A percentile compares a stretch with the other conserved stretches of the same genome.
Evolutionary conservation across 805 yeast species (phyloP).

Genomic region (Candida montana): DNA sequence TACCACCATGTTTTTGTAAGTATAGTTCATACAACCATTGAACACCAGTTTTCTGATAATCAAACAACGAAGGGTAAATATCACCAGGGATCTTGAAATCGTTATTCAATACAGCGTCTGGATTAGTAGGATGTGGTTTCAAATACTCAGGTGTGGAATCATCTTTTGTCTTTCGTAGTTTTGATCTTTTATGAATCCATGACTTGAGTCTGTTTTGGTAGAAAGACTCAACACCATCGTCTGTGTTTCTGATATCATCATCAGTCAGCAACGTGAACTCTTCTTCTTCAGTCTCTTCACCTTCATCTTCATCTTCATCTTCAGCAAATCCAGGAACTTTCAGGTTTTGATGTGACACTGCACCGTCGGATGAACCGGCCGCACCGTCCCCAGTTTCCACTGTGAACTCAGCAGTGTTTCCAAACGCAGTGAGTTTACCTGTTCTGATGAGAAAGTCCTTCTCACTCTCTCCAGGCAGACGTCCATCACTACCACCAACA

Average conservation of each 20-base stretch:
- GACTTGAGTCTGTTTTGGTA: conserved; percentile 54
- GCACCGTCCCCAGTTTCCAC: conserved; percentile 29
- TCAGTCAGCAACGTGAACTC: conserved; percentile 19
- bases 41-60: conserved; percentile 92
- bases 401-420: conserved; percentile 55
- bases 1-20: conserved; percentile 87
- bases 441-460: conserved; percentile 79
- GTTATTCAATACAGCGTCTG: conserved; percentile 71
- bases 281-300: conserved; percentile 12
- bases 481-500: conserved; percentile 16
- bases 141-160: conserved; percentile 53
- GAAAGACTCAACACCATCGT: conserved; percentile 74
- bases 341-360: conserved; percentile 19
- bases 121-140: conserved; percentile 68
- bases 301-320: conserved; percentile 10
- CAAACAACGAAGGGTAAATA: conserved; percentile 78
- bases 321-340: conserved; percentile 19
- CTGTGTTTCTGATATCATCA: conserved; percentile 42
- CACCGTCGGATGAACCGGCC: conserved; percentile 9
- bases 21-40: conserved; percentile 97
- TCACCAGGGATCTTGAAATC: conserved; percentile 84
- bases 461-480: conserved; percentile 68
- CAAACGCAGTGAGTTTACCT: conserved; percentile 93
- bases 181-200: conserved; percentile 56
- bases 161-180: conserved; percentile 22